phyloP scores from a whole-genome alignment of 2,329 filamentous ascomycete species.

The Diatrype stigma region DNA sequence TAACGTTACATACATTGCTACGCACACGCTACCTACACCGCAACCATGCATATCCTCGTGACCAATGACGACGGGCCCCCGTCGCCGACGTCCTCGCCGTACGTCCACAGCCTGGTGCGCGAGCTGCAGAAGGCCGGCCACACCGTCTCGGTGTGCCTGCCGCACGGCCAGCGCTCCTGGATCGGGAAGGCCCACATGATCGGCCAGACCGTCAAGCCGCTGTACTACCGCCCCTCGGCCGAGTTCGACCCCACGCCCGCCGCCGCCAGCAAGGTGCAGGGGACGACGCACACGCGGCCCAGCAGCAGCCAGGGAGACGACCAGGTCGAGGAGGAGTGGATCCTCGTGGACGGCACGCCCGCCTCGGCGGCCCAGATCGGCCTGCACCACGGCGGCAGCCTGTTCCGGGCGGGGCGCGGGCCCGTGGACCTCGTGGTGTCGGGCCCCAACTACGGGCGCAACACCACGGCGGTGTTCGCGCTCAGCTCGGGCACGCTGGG shows the following conservation, averaged over 20 bases:
- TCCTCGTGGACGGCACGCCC: slow-evolving; percentile 76
- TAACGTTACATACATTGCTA: too few species aligned
- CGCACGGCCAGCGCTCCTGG: slow-evolving; percentile 91
- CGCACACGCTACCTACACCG: not conserved
- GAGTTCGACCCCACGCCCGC: slow-evolving; percentile 32
- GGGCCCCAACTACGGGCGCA: slow-evolving; percentile 79
- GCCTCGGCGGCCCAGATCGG: slow-evolving; percentile 80
- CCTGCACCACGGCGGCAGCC: slow-evolving; percentile 71
- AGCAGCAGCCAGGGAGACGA: slow-evolving; percentile 39
- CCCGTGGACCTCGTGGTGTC: slow-evolving; percentile 73
- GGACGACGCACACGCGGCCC: slow-evolving; percentile 55
- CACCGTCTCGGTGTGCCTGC: slow-evolving; percentile 85
- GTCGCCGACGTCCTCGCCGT: slow-evolving; percentile 72
- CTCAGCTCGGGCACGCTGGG: slow-evolving; percentile 75
- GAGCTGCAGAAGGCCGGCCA: slow-evolving; percentile 73
- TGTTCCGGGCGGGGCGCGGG: slow-evolving; percentile 68
- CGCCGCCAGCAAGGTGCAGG: slow-evolving; percentile 47
- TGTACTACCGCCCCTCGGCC: slow-evolving; percentile 67
- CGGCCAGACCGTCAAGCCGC: slow-evolving; percentile 77
- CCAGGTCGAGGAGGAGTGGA: slow-evolving; percentile 79
- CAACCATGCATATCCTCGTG: slow-evolving; percentile 58
- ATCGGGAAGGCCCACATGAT: slow-evolving; percentile 98
- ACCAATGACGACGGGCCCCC: slow-evolving; percentile 81
- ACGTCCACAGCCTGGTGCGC: slow-evolving; percentile 70
- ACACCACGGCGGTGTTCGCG: slow-evolving; percentile 76